phyloP scores from a whole-genome alignment of 106 monocot genomes.

The Dendrobium catenatum region DNA sequence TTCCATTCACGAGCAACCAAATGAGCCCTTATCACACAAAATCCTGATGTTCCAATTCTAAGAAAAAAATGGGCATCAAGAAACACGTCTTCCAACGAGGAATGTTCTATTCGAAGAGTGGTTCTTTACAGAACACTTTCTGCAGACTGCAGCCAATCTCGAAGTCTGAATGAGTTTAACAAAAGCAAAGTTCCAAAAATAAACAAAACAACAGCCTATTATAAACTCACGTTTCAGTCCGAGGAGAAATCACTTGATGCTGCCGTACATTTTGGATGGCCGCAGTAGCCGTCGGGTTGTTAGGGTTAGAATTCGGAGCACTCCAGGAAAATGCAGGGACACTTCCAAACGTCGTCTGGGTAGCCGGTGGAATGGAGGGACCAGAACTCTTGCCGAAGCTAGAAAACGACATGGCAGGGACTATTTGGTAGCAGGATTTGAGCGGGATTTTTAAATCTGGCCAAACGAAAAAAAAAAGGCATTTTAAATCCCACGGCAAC shows the following conservation, averaged over 20 bases:
- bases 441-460: too few relatives aligned
- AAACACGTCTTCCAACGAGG: not conserved
- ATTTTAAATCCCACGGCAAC: too few relatives aligned
- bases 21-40: not conserved
- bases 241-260: not conserved
- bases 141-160: not conserved
- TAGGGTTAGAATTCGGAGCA: not conserved
- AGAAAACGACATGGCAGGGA: conserved; percentile 6
- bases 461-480: too few relatives aligned
- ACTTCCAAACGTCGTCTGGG: conserved; percentile 6
- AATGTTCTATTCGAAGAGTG: not conserved
- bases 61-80: not conserved
- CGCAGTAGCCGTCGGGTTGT: not conserved
- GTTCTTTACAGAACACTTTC: not conserved
- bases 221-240: not conserved
- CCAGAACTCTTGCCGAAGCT: conserved; percentile 6
- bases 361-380: not conserved
- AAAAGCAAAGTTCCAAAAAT: not conserved
- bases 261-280: not conserved
- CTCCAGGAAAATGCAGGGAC: conserved; percentile 1
- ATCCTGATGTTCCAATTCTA: not conserved
- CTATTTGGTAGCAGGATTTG: too few relatives aligned
- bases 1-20: not conserved
- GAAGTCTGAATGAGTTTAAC: not conserved
- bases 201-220: not conserved